Conservation (phyloP, 176 grass and related monocot species). For the Thalia dealbata region DNA sequence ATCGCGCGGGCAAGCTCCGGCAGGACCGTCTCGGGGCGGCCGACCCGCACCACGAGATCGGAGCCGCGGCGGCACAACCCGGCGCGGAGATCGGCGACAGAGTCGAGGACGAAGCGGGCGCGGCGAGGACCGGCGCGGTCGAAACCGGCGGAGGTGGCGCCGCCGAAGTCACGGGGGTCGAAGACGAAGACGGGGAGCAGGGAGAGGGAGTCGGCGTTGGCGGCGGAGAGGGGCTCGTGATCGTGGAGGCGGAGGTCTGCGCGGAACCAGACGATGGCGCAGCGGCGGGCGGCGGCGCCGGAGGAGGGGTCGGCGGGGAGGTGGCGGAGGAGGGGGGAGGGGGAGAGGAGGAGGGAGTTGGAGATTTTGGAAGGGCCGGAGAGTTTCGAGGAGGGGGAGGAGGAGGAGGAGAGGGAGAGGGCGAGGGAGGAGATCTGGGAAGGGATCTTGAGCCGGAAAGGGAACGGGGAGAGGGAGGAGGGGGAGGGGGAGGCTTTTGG, state of each 20-base stretch:
- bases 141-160: conserved; percentile 40
- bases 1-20: conserved; percentile 49
- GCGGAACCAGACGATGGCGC: conserved; percentile 77
- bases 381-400: conserved; percentile 20
- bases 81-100: conserved; percentile 69
- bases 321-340: conserved; percentile 23
- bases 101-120: conserved; percentile 64
- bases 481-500: conserved; percentile 25
- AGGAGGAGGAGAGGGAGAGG: conserved; percentile 26
- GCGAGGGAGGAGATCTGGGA: conserved; percentile 39
- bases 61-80: conserved; percentile 54
- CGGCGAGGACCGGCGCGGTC: conserved; percentile 50
- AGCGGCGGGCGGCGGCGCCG: conserved; percentile 43
- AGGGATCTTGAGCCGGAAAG: conserved; percentile 20
- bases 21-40: conserved; percentile 63
- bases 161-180: conserved; percentile 60
- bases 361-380: not conserved
- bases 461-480: not conserved
- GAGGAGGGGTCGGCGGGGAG: conserved; percentile 32
- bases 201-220: conserved; percentile 43
- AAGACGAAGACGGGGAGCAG: conserved; percentile 76
- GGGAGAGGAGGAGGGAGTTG: conserved; percentile 8
- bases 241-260: conserved; percentile 76
- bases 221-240: conserved; percentile 47
- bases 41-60: conserved; percentile 67